phyloP scores from a whole-genome alignment of 192 early-diverging fungal genomes.

The Paraglomus brasilianum region DNA sequence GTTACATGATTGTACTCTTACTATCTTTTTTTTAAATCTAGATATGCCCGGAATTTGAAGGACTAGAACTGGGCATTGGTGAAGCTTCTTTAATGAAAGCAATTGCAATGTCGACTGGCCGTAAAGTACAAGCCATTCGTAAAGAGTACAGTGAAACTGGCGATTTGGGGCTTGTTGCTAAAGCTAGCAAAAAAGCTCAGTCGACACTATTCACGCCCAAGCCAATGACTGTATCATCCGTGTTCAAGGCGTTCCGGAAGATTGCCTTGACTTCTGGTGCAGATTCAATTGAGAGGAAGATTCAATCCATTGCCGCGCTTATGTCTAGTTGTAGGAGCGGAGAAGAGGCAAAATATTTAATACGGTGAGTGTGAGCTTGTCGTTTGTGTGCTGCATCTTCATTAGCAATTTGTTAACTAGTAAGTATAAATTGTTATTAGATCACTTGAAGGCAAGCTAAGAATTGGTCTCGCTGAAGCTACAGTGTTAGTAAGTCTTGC shows the following conservation, averaged over 20 bases:
- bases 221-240: constrained; percentile 71
- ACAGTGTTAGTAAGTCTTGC: constrained; percentile 87
- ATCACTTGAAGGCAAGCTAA: constrained; percentile 88
- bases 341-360: constrained; percentile 84
- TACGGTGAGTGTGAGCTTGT: constrained; percentile 63
- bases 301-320: constrained; percentile 72
- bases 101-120: constrained; percentile 86
- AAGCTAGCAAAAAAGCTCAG: constrained; percentile 81
- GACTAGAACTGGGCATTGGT: constrained; percentile 93
- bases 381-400: no score
- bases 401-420: no score
- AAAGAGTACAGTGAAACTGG: constrained; percentile 73
- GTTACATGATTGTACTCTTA: neutral
- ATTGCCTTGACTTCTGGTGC: constrained; percentile 81
- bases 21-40: constrained; percentile 31
- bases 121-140: constrained; percentile 73
- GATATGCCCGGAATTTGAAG: constrained; percentile 93
- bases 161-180: constrained; percentile 89
- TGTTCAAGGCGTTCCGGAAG: constrained; percentile 84
- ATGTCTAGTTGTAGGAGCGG: constrained; percentile 71
- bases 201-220: constrained; percentile 80
- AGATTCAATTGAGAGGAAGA: constrained; percentile 66
- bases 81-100: constrained; percentile 92
- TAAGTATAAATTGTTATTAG: constrained; percentile 38
- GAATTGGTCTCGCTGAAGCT: constrained; percentile 95